phyloP scores from a whole-genome alignment of 495 filamentous ascomycete species.

The Chlorociboria aeruginascens region DNA sequence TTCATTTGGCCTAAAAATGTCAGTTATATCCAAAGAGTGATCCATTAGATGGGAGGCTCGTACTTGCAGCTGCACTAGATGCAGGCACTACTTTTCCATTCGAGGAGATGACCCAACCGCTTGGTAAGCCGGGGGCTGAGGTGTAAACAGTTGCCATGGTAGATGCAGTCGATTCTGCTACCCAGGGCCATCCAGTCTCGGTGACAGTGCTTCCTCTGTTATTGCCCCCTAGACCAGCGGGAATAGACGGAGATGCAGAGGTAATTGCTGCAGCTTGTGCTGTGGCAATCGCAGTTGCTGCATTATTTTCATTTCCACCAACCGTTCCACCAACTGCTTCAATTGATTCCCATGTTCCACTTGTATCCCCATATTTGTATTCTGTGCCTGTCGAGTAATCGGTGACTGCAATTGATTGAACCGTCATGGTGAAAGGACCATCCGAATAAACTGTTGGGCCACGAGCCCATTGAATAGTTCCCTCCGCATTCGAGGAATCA shows the following conservation, averaged over 20 bases:
- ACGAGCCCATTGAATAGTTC: conserved; percentile 65
- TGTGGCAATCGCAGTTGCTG: conserved; percentile 8
- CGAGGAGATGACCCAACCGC: conserved; percentile 63
- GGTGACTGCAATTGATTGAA: conserved; percentile 55
- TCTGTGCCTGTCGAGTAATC: conserved; percentile 77
- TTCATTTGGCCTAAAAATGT: conserved; percentile 1
- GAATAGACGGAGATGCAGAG: conserved; percentile 16
- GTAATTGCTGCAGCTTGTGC: conserved; percentile 14
- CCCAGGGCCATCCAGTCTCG: conserved; percentile 44
- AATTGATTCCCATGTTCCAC: conserved; percentile 60
- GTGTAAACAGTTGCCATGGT: conserved; percentile 19
- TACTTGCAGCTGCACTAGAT: conserved; percentile 19
- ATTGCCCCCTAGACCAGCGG: conserved; percentile 15
- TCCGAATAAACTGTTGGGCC: conserved; percentile 53
- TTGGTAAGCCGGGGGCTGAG: conserved; percentile 41
- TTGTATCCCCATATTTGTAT: conserved; percentile 57
- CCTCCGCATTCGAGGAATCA: conserved; percentile 46
- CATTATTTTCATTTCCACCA: conserved; percentile 24
- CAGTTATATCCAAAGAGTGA: neutral
- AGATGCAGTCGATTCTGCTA: conserved; percentile 28
- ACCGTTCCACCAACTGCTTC: conserved; percentile 54
- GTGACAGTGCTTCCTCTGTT: conserved; percentile 7
- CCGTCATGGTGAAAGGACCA: conserved; percentile 69
- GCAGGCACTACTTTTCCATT: conserved; percentile 56
- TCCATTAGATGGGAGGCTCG: conserved; percentile 3